Evolutionary conservation across 306 rosid species (phyloP), one percentile per base, ranked within the genome.

Genomic region (Prosopis cineraria): DNA sequence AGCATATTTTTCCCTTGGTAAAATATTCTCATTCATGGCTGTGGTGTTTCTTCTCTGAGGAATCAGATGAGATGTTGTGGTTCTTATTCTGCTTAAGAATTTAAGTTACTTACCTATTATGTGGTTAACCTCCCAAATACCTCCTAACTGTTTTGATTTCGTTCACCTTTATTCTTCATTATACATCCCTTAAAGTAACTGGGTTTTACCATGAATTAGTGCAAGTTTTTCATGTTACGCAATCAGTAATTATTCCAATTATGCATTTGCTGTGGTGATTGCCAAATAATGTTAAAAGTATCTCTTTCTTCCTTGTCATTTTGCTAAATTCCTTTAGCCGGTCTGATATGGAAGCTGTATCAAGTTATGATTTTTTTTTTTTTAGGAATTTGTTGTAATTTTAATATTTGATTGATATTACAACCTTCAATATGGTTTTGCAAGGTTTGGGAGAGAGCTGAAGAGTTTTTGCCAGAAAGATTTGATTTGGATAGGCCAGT

Each of bases 371-470:
- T 60, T 55, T 31, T 79, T 70, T 52, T 29, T 22, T 52, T 70
- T 14, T 11, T 17, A n/a, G n/a, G n/a, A n/a, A n/a, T n/a, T n/a
- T n/a, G n/a, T 50, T 79, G 20, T 52, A 41, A 77, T 20, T 68
- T 65, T 33, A 43, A 77, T 56, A 45, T 81, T 71, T 84, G 59
- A 72, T 63, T 76, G 68, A 20, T 20, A 73, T 71, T 77, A 70
- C 70, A 31, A 69, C 63, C 77, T 53, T 68, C 53, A n/a, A 56
- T 56, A 37, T 84, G 48, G 70, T 83, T 81, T 72, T 84, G 63
- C 80, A 74, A 91, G 98, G 98, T 95, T 44, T 95, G 99, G 97
- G 96, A 93, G 72, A 91, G 85, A 78, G 95, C 98, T 44, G 99
- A 95, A 83, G 99, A 90, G 84, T 93, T 91, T 83, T 71, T 89